Percentiles rank a stretch among this genome's conserved stretches.
These are phyloP conservation scores for Lipomyces chichibuensis DNA, from an alignment of 805 yeast species.

Conservation along the genomic window DNA sequence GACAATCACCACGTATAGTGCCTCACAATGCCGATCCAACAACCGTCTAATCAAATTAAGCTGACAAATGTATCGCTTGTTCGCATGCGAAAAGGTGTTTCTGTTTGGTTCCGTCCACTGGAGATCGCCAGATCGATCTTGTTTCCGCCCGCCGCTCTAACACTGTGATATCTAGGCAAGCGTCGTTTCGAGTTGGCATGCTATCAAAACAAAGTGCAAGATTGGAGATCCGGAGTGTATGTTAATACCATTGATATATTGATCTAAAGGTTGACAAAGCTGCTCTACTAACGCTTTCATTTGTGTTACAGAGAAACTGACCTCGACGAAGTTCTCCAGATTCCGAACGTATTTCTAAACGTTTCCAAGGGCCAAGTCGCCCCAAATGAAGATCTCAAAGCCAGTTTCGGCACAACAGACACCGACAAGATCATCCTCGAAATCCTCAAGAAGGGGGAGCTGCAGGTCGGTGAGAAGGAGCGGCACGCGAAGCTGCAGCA, in stretches of 20 bases:
- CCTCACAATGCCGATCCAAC: constrained; percentile 62
- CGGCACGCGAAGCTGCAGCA: constrained; percentile 73
- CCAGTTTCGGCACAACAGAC: constrained; percentile 75
- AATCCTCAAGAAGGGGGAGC: constrained; percentile 87
- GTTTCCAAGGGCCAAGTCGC: constrained; percentile 96
- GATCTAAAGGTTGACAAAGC: neutral
- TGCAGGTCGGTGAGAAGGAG: constrained; percentile 92
- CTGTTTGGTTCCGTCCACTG: no score
- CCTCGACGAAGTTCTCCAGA: constrained; percentile 91
- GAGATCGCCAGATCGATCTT: neutral
- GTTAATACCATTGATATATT: constrained; percentile 27
- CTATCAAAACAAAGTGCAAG: constrained; percentile 95
- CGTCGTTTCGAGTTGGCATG: constrained; percentile 94
- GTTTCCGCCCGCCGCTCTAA: neutral
- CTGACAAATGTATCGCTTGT: constrained; percentile 94
- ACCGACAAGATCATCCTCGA: constrained; percentile 75
- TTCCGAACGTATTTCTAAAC: constrained; percentile 89
- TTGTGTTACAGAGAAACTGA: constrained; percentile 68
- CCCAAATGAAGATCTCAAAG: constrained; percentile 75
- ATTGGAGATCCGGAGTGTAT: constrained; percentile 76
- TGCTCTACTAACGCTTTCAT: no score
- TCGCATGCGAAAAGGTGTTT: constrained; percentile 74
- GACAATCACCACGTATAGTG: no score
- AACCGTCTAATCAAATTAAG: constrained; percentile 86
- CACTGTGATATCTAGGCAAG: constrained; percentile 47